Evolutionary conservation across 2,329 filamentous ascomycete species (phyloP).

Genomic region (Dactylellina parvicollis): DNA sequence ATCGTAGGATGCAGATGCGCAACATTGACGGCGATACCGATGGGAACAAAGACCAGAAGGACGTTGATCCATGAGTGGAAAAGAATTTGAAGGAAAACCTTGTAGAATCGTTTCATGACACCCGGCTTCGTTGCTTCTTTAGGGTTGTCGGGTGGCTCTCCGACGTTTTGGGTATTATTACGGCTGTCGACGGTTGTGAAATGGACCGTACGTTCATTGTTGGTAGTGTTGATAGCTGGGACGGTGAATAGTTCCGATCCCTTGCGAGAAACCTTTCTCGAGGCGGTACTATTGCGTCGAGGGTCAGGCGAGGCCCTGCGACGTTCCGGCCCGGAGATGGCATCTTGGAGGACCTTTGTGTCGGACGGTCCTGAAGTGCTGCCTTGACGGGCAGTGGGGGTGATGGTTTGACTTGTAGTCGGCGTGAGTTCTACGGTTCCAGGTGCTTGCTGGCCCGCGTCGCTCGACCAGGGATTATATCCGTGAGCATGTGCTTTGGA

Average conservation of each 20-base stretch:
- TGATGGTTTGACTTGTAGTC: slow-evolving; percentile 19
- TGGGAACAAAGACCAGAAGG: slow-evolving; percentile 78
- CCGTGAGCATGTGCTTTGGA: slow-evolving; percentile 55
- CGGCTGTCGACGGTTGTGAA: slow-evolving; percentile 39
- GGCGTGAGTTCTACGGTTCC: slow-evolving; percentile 46
- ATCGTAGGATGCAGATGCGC: slow-evolving; percentile 69
- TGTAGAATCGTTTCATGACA: slow-evolving; percentile 52
- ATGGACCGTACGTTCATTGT: slow-evolving; percentile 42
- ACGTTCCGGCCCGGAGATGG: slow-evolving; percentile 33
- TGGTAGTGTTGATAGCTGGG: slow-evolving; percentile 34
- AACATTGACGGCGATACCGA: slow-evolving; percentile 75
- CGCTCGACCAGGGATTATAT: slow-evolving; percentile 54
- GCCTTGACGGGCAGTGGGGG: slow-evolving; percentile 21
- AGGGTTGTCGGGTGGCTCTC: slow-evolving; percentile 53
- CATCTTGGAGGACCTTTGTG: slow-evolving; percentile 22
- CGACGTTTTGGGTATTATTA: slow-evolving; percentile 48
- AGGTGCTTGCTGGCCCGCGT: slow-evolving; percentile 47
- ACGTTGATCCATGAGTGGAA: slow-evolving; percentile 81
- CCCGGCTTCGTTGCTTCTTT: slow-evolving; percentile 42
- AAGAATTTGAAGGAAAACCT: slow-evolving; percentile 64
- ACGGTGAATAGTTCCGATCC: background rate
- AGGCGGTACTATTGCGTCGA: slow-evolving; percentile 20
- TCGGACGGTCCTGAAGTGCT: slow-evolving; percentile 22
- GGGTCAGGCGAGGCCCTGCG: slow-evolving; percentile 38
- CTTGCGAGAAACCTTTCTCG: slow-evolving; percentile 9